Conservation (phyloP, 2,329 filamentous ascomycete genomes). For the Penicillium thymicola region DNA sequence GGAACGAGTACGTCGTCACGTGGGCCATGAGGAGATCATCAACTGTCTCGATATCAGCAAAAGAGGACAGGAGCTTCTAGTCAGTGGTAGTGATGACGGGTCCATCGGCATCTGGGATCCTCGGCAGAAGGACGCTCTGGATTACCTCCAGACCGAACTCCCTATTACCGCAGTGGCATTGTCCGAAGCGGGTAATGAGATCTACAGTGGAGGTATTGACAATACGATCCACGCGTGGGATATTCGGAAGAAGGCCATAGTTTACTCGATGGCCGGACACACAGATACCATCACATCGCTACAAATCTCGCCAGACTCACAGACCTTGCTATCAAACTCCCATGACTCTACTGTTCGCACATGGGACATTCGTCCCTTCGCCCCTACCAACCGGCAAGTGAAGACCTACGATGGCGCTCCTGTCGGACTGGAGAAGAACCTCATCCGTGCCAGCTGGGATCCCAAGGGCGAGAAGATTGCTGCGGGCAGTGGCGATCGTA, state of each 20-base stretch:
- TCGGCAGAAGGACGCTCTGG: conserved; percentile 79
- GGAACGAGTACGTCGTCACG: conserved; percentile 83
- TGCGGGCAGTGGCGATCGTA: conserved; percentile 85
- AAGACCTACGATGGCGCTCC: conserved; percentile 90
- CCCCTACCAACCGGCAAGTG: conserved; percentile 78
- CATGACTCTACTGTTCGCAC: conserved; percentile 93
- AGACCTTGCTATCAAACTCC: conserved; percentile 83
- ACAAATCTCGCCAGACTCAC: conserved; percentile 86
- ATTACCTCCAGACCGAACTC: conserved; percentile 86
- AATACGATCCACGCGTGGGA: conserved; percentile 99
- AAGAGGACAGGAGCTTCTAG: conserved; percentile 82
- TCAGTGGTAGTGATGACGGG: conserved; percentile 91
- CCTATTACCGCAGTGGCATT: conserved; percentile 88
- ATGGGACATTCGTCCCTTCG: conserved; percentile 95
- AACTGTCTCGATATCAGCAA: conserved; percentile 86
- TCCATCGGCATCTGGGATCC: conserved; percentile 96
- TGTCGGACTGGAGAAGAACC: conserved; percentile 82
- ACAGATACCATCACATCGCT: conserved; percentile 89
- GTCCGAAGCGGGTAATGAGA: conserved; percentile 91
- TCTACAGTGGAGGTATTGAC: conserved; percentile 92
- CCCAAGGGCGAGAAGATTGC: conserved; percentile 79
- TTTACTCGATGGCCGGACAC: conserved; percentile 86
- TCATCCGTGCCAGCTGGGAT: conserved; percentile 89
- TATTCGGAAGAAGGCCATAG: conserved; percentile 81
- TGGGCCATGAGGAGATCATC: conserved; percentile 94